Evolutionary conservation across 2,329 filamentous ascomycete genomes (phyloP).

Genomic region (Acrocalymma vagum): DNA sequence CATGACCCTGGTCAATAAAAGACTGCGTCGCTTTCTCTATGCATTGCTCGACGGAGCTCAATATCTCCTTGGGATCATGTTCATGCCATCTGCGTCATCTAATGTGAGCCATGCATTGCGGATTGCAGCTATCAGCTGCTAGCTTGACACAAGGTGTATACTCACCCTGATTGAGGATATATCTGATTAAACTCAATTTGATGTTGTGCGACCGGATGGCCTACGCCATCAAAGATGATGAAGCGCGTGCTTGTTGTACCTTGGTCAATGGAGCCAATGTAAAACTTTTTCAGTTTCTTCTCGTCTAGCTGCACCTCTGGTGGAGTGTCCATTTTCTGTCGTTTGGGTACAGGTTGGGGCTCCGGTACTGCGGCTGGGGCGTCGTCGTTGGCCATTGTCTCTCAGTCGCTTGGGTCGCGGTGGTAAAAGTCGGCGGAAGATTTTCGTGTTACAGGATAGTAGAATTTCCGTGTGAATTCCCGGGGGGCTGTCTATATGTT

Average conservation of each 20-base stretch:
- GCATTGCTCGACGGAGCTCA: slow-evolving; percentile 78
- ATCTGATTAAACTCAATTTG: slow-evolving; percentile 88
- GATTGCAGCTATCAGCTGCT: not conserved
- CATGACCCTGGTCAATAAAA: slow-evolving; percentile 75
- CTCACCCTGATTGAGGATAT: slow-evolving; percentile 85
- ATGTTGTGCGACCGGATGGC: slow-evolving; percentile 81
- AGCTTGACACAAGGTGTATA: no score
- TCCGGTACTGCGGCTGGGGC: slow-evolving; percentile 32
- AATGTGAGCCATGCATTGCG: slow-evolving; percentile 21
- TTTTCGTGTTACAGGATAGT: slow-evolving; percentile 2
- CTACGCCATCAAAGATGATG: slow-evolving; percentile 84
- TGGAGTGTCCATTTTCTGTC: slow-evolving; percentile 28
- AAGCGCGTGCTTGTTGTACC: slow-evolving; percentile 91
- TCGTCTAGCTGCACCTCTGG: slow-evolving; percentile 38
- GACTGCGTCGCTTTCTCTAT: slow-evolving; percentile 78
- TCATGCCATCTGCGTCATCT: slow-evolving; percentile 78
- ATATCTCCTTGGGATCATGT: slow-evolving; percentile 81
- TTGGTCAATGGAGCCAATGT: slow-evolving; percentile 88
- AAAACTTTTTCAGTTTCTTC: slow-evolving; percentile 62
- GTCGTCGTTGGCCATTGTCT: slow-evolving; percentile 38
- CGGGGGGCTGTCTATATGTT: no score
- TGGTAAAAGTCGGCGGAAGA: slow-evolving; percentile 10
- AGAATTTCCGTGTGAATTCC: slow-evolving; percentile 11
- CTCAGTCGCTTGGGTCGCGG: not conserved
- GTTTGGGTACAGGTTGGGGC: slow-evolving; percentile 44